Evolutionary conservation across 1,139 yeast genomes (phyloP), one percentile per base, ranked within the genome.

Genomic region (Kazachstania sp.): DNA sequence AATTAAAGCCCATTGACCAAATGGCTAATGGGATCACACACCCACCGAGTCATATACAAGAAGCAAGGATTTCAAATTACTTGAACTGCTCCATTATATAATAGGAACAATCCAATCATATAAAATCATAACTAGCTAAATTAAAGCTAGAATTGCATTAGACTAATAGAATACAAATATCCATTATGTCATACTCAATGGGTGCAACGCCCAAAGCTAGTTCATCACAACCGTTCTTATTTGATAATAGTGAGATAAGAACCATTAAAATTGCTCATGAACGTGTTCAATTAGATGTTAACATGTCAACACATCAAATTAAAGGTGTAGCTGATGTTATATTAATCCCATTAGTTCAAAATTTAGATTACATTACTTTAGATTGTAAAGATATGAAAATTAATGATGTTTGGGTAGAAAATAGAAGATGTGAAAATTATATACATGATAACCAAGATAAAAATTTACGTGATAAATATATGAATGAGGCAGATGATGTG

Each of bases 281-380:
- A 61, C 73, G 81, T 54, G 81, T 84, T 12, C 72, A 76, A 29
- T 64, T 84, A 35, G 90, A 83, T 61, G 76, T 84, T 4, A 87
- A 83, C 61, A 65, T 84, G 39, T 73, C 80, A 19, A 67, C 69
- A 37, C 74, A 75, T 49, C 59, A 65, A 20, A 66, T 82, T 11
- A 66, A 66, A n/a, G 98, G 97, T 13, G 74, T 78, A 56, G 87
- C 97, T 0, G 97, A 88, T 61, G 69, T 92, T 35, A 83, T 94
- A 1, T 71, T 90, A 13, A 70, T 86, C 20, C 97, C 97, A 0
- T 70, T 81, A 2, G 78, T 81, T 18, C 76, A 78, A 11, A 64
- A 71, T 1, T 67, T 90, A 40, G 78, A 77, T 46, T 70, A 71
- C 13, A 71, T 92, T 31, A 77, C 78, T 47, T 70, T 92, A 46